phyloP scores from a whole-genome alignment of 352 stramenopile species.

The Lagenidium sp. region DNA sequence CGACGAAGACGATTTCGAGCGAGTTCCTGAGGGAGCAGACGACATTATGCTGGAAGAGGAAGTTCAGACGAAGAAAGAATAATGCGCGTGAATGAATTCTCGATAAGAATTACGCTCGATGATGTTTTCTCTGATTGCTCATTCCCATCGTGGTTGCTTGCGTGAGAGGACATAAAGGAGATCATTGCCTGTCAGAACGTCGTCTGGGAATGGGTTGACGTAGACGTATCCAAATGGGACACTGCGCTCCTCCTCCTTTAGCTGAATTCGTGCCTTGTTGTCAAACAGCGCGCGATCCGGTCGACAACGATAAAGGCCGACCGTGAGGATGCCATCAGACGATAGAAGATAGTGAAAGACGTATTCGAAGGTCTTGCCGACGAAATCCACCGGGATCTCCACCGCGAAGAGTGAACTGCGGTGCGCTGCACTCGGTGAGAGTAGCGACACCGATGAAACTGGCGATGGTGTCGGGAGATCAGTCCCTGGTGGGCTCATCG shows the following conservation, averaged over 20 bases:
- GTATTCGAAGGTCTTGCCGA: conserved; percentile 73
- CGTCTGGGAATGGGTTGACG: conserved; percentile 68
- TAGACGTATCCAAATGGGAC: conserved; percentile 81
- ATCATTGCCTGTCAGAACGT: conserved; percentile 73
- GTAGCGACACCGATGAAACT: conserved; percentile 22
- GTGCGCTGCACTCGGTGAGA: conserved; percentile 20
- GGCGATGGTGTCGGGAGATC: conserved; percentile 17
- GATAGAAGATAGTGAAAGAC: conserved; percentile 78
- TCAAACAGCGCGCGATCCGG: conserved; percentile 26
- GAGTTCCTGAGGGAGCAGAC: conserved; percentile 7
- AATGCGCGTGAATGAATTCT: too few species aligned
- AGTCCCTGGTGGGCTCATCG: conserved; percentile 12
- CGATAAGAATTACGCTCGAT: neutral
- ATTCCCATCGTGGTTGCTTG: conserved; percentile 68
- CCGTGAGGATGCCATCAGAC: conserved; percentile 67
- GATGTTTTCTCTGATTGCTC: conserved; percentile 1
- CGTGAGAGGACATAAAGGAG: conserved; percentile 77
- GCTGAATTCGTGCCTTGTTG: conserved; percentile 33
- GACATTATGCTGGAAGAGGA: neutral
- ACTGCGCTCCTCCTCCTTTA: conserved; percentile 51
- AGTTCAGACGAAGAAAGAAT: neutral
- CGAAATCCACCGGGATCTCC: conserved; percentile 75
- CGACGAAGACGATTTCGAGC: conserved; percentile 9
- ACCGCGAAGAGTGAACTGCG: conserved; percentile 74
- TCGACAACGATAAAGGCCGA: conserved; percentile 72